Percentiles rank a stretch among this genome's conserved stretches.
These are phyloP conservation scores for Paraleonurus japonicus DNA, from an alignment of 257 asterid species.

Conservation along the genomic window DNA sequence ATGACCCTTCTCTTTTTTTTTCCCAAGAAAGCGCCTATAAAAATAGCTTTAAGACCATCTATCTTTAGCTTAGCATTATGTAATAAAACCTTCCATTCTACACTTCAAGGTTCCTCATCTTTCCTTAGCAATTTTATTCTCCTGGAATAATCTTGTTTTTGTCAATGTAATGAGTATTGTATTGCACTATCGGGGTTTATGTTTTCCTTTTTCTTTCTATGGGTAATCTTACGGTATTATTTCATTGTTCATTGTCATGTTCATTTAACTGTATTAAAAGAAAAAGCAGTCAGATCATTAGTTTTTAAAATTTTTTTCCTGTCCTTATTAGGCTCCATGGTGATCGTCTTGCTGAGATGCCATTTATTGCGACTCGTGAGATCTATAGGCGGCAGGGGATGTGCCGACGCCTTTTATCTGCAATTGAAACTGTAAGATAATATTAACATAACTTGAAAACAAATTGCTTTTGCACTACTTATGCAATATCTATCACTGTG, in stretches of 20 bases:
- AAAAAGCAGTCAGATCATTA: conserved; percentile 17
- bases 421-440: conserved; percentile 72
- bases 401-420: conserved; percentile 90
- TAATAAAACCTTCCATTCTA: neutral
- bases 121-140: neutral
- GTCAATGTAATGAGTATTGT: neutral
- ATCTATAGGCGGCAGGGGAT: conserved; percentile 96
- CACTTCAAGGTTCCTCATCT: neutral
- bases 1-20: neutral
- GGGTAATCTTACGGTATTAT: neutral
- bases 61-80: neutral
- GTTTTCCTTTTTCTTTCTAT: neutral
- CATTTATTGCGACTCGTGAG: conserved; percentile 88
- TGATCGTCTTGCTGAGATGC: conserved; percentile 93
- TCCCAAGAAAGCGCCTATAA: neutral
- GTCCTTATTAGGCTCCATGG: conserved; percentile 70
- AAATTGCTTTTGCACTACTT: neutral
- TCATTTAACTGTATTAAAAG: neutral
- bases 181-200: neutral
- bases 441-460: neutral
- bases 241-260: conserved; percentile 3
- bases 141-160: neutral
- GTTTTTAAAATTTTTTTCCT: neutral
- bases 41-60: neutral
- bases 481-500: neutral